Base-by-base conservation (phyloP, 2,329 filamentous ascomycete species). In the Phoma sp. region DNA sequence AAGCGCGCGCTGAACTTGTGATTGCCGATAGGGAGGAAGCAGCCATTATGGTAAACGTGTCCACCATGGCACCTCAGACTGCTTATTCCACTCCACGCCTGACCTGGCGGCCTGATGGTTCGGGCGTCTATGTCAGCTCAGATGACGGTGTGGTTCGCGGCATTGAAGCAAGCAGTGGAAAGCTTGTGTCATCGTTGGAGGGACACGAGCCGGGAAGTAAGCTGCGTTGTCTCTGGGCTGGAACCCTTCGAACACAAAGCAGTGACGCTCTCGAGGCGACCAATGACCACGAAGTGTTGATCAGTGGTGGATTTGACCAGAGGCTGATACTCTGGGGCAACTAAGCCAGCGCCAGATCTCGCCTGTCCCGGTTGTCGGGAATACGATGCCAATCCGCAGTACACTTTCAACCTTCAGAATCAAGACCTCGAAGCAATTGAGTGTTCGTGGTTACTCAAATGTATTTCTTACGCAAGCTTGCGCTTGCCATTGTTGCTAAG, bases 261-360 rank as follows among this genome's bases (percentile, higher is more conserved):
- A 23, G n/a, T 37, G 57, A 67, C 27, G 53, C 48, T 44, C 47
- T 36, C 14, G 47, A 49, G 58, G 32, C 32, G 30, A 30, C 38
- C 25, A 38, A 38, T 60, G 61, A 43, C n/a, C 77, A 79, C 55
- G 85, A 87, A 68, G 78, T 81, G 69, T 64, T 88, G 48, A 76
- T 88, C 27, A 86, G 83, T 71, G 86, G 86, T 23, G 86, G 85
- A 1, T 88, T 88, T 70, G 86, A 88, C 72, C 84, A 84, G 64
- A 80, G 74, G 57, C 70, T 88, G 56, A 78, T 87, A 57, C 69
- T 87, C 30, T 88, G 86, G 86, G 59, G 45, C 32, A 22, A 47
- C 25, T 57, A 37, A 35, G 10, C 23, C n/a, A 8, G 4, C 7
- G 7, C 37, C 24, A 30, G 13, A 8, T 18, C 29, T 25, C 14